These are phyloP conservation scores for Pontederia crassipes DNA, from an alignment of 176 grass and related monocot genomes.

Conservation along the genomic window DNA sequence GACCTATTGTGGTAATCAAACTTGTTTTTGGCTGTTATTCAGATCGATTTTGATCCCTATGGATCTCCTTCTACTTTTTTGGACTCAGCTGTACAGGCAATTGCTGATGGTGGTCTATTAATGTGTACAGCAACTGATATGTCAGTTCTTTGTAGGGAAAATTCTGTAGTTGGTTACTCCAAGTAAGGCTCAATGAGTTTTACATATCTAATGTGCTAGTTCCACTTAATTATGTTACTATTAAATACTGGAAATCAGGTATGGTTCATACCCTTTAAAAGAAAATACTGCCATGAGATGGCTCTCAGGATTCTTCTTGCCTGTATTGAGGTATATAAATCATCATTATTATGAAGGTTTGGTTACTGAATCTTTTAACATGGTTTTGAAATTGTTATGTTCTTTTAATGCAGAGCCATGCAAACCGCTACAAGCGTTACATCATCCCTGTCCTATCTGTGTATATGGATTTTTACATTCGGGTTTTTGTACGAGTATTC, in stretches of 20 bases:
- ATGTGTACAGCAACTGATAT: slow-evolving; percentile 98
- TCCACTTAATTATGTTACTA: slow-evolving; percentile 9
- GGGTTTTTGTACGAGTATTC: slow-evolving; percentile 94
- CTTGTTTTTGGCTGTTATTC: slow-evolving; percentile 1
- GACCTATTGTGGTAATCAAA: too few species aligned
- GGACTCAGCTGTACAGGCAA: slow-evolving; percentile 83
- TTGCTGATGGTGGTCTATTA: slow-evolving; percentile 79
- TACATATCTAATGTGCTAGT: slow-evolving; percentile 8
- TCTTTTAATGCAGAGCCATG: slow-evolving; percentile 60
- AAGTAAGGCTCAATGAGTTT: slow-evolving; percentile 39
- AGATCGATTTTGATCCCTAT: slow-evolving; percentile 97
- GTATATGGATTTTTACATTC: slow-evolving; percentile 92
- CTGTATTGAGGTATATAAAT: slow-evolving; percentile 71
- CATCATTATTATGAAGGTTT: background rate
- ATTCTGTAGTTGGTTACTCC: slow-evolving; percentile 87
- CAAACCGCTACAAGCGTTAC: slow-evolving; percentile 92
- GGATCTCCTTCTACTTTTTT: slow-evolving; percentile 88
- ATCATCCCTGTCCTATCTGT: slow-evolving; percentile 89
- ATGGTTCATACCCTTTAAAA: slow-evolving; percentile 91
- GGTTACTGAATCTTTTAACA: background rate
- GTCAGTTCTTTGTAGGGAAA: slow-evolving; percentile 87
- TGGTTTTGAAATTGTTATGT: background rate
- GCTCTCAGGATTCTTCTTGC: slow-evolving; percentile 98
- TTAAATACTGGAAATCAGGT: slow-evolving; percentile 43
- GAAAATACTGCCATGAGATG: slow-evolving; percentile 96